These are phyloP conservation scores for Scenedesmus sp. DNA, from an alignment of 163 green algal genomes.

Conservation along the genomic window DNA sequence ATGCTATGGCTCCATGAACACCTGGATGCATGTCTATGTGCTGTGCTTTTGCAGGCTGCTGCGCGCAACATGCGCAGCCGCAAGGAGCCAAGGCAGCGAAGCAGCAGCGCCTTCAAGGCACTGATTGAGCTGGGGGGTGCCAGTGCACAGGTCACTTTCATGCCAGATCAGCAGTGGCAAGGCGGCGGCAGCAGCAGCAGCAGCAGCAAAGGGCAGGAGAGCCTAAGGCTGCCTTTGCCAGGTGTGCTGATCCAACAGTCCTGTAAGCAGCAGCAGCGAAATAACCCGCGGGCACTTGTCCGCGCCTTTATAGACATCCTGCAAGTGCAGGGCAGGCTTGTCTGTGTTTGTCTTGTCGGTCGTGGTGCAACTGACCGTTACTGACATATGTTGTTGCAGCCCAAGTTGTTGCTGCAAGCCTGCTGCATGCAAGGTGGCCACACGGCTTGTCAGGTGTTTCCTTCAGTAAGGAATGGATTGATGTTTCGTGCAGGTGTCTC, in stretches of 20 bases:
- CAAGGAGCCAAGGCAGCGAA: conserved; percentile 53
- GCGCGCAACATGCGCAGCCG: conserved; percentile 57
- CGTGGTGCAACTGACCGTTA: too few relatives aligned
- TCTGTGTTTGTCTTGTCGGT: too few relatives aligned
- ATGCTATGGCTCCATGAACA: not conserved
- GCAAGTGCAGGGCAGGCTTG: not conserved
- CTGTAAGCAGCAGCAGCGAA: not conserved
- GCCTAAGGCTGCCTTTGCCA: conserved; percentile 3
- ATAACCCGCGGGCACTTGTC: not conserved
- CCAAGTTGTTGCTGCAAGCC: not conserved
- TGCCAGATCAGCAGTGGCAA: conserved; percentile 40
- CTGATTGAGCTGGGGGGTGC: conserved; percentile 85
- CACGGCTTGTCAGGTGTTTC: too few relatives aligned
- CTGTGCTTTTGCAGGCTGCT: conserved; percentile 45
- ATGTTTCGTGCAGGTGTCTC: conserved; percentile 54
- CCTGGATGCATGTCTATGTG: not conserved
- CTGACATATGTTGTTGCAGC: too few relatives aligned
- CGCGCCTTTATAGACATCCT: not conserved
- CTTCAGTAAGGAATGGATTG: not conserved
- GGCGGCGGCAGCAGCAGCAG: conserved; percentile 27
- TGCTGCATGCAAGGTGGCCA: not conserved
- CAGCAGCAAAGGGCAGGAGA: conserved; percentile 21
- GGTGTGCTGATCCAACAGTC: not conserved
- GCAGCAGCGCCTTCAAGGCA: conserved; percentile 58
- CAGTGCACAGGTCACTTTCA: conserved; percentile 81